Evolutionary conservation across 352 stramenopile genomes (phyloP).

Genomic region (Globisporangium iwayamae): DNA sequence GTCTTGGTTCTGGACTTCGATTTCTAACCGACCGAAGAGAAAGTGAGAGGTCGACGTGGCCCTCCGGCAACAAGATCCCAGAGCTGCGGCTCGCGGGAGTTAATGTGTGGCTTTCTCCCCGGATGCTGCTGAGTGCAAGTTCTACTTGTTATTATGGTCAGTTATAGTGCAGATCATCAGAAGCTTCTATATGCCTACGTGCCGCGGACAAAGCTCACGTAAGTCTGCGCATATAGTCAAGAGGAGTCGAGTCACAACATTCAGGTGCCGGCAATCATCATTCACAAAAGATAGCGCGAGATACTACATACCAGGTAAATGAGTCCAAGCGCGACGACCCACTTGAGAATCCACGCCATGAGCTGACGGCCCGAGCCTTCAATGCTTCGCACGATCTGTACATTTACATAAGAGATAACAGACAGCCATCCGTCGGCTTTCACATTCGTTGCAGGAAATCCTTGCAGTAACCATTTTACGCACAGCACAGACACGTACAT

Average conservation of each 20-base stretch:
- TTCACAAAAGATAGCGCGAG: conserved; percentile 1
- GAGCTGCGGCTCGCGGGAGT: too few relatives aligned
- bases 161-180: too few relatives aligned
- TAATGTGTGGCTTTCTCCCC: too few relatives aligned
- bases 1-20: too few relatives aligned
- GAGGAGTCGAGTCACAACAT: background rate
- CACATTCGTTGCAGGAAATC: too few relatives aligned
- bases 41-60: too few relatives aligned
- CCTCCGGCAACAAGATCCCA: too few relatives aligned
- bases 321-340: conserved; percentile 45
- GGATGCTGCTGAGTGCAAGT: too few relatives aligned
- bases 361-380: conserved; percentile 46
- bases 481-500: conserved; percentile 22
- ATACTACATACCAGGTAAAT: conserved; percentile 49
- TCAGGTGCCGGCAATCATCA: background rate
- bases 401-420: background rate
- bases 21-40: too few relatives aligned
- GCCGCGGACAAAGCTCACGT: conserved; percentile 18
- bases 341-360: conserved; percentile 56
- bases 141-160: too few relatives aligned
- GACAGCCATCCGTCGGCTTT: background rate
- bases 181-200: background rate
- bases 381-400: conserved; percentile 58
- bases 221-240: conserved; percentile 3
- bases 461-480: too few relatives aligned